Evolutionary conservation across 495 filamentous ascomycete species (phyloP).

Genomic region (Penicillium subrubescens): DNA sequence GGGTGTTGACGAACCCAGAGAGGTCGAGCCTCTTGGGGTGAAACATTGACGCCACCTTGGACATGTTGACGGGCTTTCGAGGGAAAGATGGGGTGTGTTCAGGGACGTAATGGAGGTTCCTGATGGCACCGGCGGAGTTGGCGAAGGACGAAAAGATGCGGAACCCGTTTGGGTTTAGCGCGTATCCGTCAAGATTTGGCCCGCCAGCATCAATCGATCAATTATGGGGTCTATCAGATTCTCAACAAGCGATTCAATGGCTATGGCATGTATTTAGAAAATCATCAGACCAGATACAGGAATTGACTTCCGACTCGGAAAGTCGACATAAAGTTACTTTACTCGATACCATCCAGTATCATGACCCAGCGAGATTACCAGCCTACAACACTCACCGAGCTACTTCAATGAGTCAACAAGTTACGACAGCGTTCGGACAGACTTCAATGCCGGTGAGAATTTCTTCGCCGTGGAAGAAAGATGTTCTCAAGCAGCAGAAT

Average conservation of each 20-base stretch:
- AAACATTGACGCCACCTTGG: slow-evolving; percentile 61
- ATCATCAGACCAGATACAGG: background rate
- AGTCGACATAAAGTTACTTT: no score
- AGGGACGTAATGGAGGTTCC: slow-evolving; percentile 13
- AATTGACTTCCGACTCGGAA: background rate
- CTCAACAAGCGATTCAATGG: background rate
- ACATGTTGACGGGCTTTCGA: slow-evolving; percentile 23
- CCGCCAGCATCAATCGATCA: background rate
- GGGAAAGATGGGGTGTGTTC: slow-evolving; percentile 2
- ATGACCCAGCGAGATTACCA: background rate
- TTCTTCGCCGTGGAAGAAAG: background rate
- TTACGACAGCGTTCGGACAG: background rate
- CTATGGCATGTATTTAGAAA: background rate
- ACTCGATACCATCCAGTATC: background rate
- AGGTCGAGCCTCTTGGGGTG: slow-evolving; percentile 85
- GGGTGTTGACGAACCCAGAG: slow-evolving; percentile 80
- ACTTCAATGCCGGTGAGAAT: background rate
- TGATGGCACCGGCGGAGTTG: slow-evolving; percentile 26
- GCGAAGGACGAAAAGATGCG: slow-evolving; percentile 28
- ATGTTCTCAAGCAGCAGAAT: background rate
- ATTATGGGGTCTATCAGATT: background rate
- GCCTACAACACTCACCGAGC: background rate
- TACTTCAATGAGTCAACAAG: background rate
- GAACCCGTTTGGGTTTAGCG: slow-evolving; percentile 40
- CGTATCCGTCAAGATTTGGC: slow-evolving; percentile 16